Conservation (phyloP, 805 yeast species). For the Candida sphagnicola region DNA sequence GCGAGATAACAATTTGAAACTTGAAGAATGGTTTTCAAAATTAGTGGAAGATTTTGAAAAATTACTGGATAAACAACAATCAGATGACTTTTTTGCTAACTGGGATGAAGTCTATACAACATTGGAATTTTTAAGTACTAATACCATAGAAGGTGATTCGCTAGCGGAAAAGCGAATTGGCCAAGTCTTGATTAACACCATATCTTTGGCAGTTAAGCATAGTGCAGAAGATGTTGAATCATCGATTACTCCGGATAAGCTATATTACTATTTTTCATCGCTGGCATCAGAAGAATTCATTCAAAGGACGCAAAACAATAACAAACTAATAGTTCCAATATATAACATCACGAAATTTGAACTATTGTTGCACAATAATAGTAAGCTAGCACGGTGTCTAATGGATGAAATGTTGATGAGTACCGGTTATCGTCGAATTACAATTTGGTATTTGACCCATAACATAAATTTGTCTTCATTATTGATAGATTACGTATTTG, state of each 20-base stretch:
- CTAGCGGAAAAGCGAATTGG: slow-evolving; percentile 24
- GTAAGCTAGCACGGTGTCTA: slow-evolving; percentile 48
- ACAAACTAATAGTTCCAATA: slow-evolving; percentile 27
- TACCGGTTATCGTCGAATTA: slow-evolving; percentile 55
- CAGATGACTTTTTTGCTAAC: slow-evolving; percentile 24
- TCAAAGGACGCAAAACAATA: slow-evolving; percentile 19
- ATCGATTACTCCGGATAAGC: slow-evolving; percentile 44
- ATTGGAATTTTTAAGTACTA: slow-evolving; percentile 20
- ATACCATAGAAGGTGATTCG: slow-evolving; percentile 21
- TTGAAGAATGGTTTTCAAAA: slow-evolving; percentile 16
- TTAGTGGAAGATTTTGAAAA: slow-evolving; percentile 13
- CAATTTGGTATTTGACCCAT: slow-evolving; percentile 69
- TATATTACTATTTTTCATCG: slow-evolving; percentile 44
- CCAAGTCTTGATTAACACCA: slow-evolving; percentile 41
- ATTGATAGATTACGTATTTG: slow-evolving; percentile 60
- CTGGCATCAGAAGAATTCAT: slow-evolving; percentile 24
- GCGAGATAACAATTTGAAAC: slow-evolving; percentile 47
- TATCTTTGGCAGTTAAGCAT: slow-evolving; percentile 50
- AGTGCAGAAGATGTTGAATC: slow-evolving; percentile 1
- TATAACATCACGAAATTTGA: slow-evolving; percentile 44
- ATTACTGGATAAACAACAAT: slow-evolving; percentile 14
- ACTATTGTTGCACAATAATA: slow-evolving; percentile 47
- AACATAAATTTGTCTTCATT: slow-evolving; percentile 48
- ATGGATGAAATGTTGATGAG: slow-evolving; percentile 73
- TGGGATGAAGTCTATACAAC: slow-evolving; percentile 22